Percentiles rank a stretch among this genome's conserved stretches.
These are phyloP conservation scores for Alternaria panax DNA, from an alignment of 2,329 filamentous ascomycete species.

Conservation along the genomic window DNA sequence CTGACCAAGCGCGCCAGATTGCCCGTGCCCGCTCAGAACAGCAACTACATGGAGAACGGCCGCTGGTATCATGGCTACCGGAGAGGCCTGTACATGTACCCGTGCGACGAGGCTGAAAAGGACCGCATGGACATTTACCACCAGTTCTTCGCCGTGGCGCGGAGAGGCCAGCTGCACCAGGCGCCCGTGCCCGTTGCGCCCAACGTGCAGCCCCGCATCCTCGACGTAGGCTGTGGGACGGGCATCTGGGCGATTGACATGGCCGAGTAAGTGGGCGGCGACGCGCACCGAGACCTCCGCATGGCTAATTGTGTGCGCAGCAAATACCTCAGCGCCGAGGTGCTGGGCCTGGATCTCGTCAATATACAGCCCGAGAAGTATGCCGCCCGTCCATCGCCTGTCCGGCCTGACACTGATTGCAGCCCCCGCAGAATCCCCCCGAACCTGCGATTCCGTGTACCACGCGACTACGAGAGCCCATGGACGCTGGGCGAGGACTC, in stretches of 20 bases:
- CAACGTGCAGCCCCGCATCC: conserved; percentile 57
- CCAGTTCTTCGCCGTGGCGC: conserved; percentile 74
- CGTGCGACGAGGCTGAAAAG: conserved; percentile 78
- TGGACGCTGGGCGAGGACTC: conserved; percentile 74
- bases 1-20: conserved; percentile 35
- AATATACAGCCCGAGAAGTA: conserved; percentile 67
- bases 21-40: conserved; percentile 51
- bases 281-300: conserved; percentile 15
- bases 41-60: conserved; percentile 68
- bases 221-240: conserved; percentile 81
- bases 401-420: conserved; percentile 44
- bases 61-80: conserved; percentile 73
- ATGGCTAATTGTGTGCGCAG: conserved; percentile 48
- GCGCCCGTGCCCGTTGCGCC: conserved; percentile 49
- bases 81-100: conserved; percentile 75
- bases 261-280: conserved; percentile 67
- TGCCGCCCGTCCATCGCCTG: conserved; percentile 50
- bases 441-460: conserved; percentile 70
- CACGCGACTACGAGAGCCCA: conserved; percentile 78
- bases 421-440: conserved; percentile 68
- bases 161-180: conserved; percentile 59
- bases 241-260: conserved; percentile 93
- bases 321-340: conserved; percentile 64
- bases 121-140: conserved; percentile 84
- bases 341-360: conserved; percentile 66